Percentiles rank a stretch among this genome's conserved stretches.
Evolutionary conservation across 169 alveolate species (phyloP).

Genomic region (Eimeria praecox): DNA sequence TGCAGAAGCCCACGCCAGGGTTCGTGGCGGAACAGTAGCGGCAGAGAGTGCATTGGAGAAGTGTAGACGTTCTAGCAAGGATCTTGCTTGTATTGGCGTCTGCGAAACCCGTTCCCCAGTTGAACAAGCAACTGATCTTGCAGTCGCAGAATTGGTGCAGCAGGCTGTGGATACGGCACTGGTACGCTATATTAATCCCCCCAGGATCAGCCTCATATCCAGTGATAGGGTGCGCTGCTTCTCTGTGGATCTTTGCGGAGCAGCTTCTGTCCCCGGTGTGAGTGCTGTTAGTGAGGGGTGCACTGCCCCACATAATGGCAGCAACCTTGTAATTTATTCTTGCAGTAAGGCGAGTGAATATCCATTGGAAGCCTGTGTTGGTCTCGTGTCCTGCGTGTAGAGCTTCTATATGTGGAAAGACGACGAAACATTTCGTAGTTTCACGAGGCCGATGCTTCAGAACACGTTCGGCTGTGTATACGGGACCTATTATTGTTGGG

Average conservation of each 20-base stretch:
- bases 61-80: neutral
- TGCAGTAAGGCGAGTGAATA: neutral
- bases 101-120: neutral
- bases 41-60: neutral
- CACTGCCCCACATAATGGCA: neutral
- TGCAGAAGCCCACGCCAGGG: too few species aligned
- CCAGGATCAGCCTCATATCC: neutral
- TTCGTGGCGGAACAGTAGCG: neutral
- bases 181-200: neutral
- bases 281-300: neutral
- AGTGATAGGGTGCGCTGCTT: neutral
- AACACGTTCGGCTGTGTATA: constrained; percentile 38
- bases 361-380: neutral
- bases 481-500: constrained; percentile 70
- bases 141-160: constrained; percentile 43
- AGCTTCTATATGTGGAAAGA: constrained; percentile 59
- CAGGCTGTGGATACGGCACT: constrained; percentile 67
- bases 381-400: constrained; percentile 14
- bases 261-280: neutral
- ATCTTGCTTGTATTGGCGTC: neutral
- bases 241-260: neutral
- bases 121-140: constrained; percentile 24
- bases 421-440: constrained; percentile 14
- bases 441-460: constrained; percentile 23
- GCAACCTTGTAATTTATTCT: neutral